Evolutionary conservation across 257 asterid genomes (phyloP).

Genomic region (Striga asiatica): DNA sequence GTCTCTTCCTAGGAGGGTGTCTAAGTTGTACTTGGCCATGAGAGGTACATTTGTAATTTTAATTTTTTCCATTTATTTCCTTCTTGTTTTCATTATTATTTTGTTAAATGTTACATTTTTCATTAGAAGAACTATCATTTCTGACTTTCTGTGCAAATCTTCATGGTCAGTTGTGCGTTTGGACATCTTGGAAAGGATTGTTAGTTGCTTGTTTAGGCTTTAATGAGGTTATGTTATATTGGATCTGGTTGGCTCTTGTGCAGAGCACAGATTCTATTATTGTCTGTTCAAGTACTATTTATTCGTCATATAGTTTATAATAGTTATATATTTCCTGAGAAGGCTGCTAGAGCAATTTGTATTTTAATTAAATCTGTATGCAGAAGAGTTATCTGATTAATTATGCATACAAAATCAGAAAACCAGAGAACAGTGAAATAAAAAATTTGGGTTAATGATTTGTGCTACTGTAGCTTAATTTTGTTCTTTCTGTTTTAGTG

Average conservation of each 20-base stretch:
- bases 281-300: too few relatives aligned
- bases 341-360: too few relatives aligned
- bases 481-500: neutral
- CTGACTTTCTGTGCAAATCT: neutral
- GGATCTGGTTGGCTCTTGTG: too few relatives aligned
- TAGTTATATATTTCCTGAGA: too few relatives aligned
- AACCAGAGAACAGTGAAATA: too few relatives aligned
- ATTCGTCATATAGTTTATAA: too few relatives aligned
- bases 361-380: too few relatives aligned
- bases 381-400: too few relatives aligned
- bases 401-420: too few relatives aligned
- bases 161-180: neutral
- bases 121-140: neutral
- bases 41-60: slow-evolving; percentile 52
- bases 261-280: too few relatives aligned
- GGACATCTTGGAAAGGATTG: neutral
- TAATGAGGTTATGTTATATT: too few relatives aligned
- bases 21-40: slow-evolving; percentile 80
- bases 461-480: neutral
- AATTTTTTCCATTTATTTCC: neutral
- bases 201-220: neutral
- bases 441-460: too few relatives aligned
- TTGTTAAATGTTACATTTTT: neutral
- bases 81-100: neutral
- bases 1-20: slow-evolving; percentile 69